Evolutionary conservation across 2,329 filamentous ascomycete species (phyloP).

Genomic region (Fusarium oligoseptatum): DNA sequence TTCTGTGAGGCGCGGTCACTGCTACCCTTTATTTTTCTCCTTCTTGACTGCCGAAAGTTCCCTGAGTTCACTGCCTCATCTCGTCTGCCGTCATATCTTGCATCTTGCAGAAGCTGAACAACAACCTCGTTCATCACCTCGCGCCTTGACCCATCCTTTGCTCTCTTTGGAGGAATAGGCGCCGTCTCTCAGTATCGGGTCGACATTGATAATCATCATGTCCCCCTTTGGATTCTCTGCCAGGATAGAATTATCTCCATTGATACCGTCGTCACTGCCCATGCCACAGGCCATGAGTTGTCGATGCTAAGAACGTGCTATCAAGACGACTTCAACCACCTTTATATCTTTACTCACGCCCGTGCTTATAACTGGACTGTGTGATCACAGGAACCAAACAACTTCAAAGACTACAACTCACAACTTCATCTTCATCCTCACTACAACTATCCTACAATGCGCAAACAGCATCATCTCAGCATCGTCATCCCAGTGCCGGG

Average conservation of each 20-base stretch:
- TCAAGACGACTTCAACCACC: conserved; percentile 12
- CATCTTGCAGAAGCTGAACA: conserved; percentile 11
- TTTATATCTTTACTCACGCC: neutral
- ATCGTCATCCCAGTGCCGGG: conserved; percentile 59
- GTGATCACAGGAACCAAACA: neutral
- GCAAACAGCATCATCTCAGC: conserved; percentile 49
- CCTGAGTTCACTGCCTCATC: conserved; percentile 14
- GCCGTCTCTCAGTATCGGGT: neutral
- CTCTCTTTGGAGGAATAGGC: conserved; percentile 10
- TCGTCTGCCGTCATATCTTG: conserved; percentile 8
- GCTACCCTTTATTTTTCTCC: conserved; percentile 13
- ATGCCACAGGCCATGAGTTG: conserved; percentile 10
- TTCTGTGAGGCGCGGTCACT: conserved; percentile 26
- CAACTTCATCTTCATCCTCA: neutral
- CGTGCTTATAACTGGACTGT: neutral
- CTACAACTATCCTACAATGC: conserved; percentile 43
- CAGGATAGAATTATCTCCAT: conserved; percentile 31
- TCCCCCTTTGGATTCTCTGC: conserved; percentile 34
- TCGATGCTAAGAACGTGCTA: neutral
- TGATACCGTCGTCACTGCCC: conserved; percentile 15
- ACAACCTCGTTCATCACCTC: neutral
- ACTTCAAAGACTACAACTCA: neutral
- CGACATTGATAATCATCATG: conserved; percentile 37
- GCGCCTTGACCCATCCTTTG: neutral
- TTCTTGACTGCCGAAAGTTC: conserved; percentile 5